phyloP scores from a whole-genome alignment of 352 stramenopile species.

The Lagenidium giganteum region DNA sequence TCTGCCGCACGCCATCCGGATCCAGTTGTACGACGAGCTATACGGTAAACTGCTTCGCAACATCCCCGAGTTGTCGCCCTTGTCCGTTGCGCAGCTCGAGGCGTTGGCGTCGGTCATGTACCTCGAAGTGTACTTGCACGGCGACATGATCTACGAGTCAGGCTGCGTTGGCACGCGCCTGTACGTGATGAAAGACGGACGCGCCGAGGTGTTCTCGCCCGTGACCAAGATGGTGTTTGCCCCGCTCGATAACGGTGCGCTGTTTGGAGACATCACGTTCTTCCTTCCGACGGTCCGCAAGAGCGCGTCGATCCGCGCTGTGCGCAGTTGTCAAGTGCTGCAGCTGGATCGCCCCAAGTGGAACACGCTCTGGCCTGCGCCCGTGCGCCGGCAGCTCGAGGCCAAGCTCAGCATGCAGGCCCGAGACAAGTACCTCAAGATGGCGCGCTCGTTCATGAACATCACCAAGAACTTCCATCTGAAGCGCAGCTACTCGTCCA shows the following conservation, averaged over 20 bases:
- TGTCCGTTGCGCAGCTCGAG: conserved; percentile 45
- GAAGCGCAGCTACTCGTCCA: too few species aligned
- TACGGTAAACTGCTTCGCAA: conserved; percentile 29
- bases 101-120: conserved; percentile 35
- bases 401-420: conserved; percentile 26
- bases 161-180: conserved; percentile 34
- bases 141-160: conserved; percentile 51
- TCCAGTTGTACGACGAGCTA: conserved; percentile 52
- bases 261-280: conserved; percentile 69
- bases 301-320: conserved; percentile 35
- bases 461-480: conserved; percentile 68
- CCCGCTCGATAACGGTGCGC: conserved; percentile 15
- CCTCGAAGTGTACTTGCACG: conserved; percentile 65
- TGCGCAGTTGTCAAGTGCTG: conserved; percentile 59
- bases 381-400: conserved; percentile 36
- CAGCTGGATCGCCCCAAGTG: conserved; percentile 44
- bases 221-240: conserved; percentile 33
- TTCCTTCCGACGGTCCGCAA: conserved; percentile 42
- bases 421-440: conserved; percentile 28
- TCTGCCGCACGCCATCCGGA: conserved; percentile 28
- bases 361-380: conserved; percentile 42
- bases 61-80: conserved; percentile 28
- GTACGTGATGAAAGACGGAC: conserved; percentile 44
- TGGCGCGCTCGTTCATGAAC: conserved; percentile 32
- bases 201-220: conserved; percentile 38